Conservation (phyloP, 2,329 filamentous ascomycete species). For the Diaporthe ilicicola region DNA sequence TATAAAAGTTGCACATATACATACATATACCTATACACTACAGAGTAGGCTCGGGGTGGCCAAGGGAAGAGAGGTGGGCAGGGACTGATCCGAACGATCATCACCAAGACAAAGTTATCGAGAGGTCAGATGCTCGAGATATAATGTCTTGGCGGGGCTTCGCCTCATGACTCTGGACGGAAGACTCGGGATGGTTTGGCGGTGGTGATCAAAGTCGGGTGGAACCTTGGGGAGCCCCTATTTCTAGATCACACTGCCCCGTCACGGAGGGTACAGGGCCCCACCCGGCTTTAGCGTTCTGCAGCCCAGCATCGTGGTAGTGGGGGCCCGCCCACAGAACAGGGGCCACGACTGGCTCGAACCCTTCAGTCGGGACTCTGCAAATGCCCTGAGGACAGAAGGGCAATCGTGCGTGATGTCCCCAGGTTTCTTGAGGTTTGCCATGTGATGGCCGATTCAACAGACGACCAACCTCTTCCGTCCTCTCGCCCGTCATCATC, state of each 20-base stretch:
- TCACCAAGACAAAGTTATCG: no score
- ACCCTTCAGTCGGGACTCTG: constrained; percentile 23
- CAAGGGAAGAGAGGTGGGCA: not conserved
- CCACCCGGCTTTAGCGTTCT: constrained; percentile 5
- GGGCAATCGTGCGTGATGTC: constrained; percentile 20
- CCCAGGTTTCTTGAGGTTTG: not conserved
- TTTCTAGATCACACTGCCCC: constrained; percentile 13
- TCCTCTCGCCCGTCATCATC: not conserved
- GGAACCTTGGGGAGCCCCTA: not conserved
- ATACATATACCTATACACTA: no score
- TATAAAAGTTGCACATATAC: no score
- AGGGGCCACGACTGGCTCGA: constrained; percentile 5
- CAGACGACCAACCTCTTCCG: not conserved
- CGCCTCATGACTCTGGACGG: not conserved
- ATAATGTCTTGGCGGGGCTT: not conserved
- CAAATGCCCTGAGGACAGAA: constrained; percentile 25
- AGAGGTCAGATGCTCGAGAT: not conserved
- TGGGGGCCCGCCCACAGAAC: not conserved
- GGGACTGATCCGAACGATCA: not conserved
- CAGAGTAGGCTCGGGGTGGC: not conserved
- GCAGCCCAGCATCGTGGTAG: constrained; percentile 6
- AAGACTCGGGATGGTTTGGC: not conserved
- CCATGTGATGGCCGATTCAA: constrained; percentile 24
- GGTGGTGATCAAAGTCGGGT: not conserved
- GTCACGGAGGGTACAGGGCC: not conserved